Percentiles rank a stretch among this genome's conserved stretches.
Evolutionary conservation across 2,329 filamentous ascomycete genomes (phyloP).

Genomic region (Monilinia aucupariae): DNA sequence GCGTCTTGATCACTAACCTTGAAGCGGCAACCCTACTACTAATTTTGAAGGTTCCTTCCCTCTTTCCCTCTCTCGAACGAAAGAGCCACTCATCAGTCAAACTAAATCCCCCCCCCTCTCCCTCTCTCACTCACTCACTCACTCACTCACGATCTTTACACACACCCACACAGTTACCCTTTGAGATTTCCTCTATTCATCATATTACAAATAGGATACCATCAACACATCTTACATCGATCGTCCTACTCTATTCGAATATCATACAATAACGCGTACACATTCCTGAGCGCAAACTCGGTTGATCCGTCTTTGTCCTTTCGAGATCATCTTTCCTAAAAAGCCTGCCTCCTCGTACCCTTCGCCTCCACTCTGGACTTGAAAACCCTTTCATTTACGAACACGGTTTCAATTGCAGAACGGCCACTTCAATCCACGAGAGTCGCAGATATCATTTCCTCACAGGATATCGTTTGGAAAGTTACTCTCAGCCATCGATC

Average conservation of each 20-base stretch:
- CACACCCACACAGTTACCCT: background rate
- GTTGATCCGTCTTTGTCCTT: slow-evolving; percentile 17
- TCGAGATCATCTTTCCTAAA: slow-evolving; percentile 12
- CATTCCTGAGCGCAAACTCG: slow-evolving; percentile 19
- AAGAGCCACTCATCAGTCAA: slow-evolving; percentile 12
- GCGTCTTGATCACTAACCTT: slow-evolving; percentile 10
- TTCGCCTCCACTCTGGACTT: slow-evolving; percentile 16
- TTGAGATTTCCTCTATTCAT: background rate
- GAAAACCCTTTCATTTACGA: slow-evolving; percentile 16
- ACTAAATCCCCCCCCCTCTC: slow-evolving; percentile 3
- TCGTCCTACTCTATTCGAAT: background rate
- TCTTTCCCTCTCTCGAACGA: slow-evolving; percentile 12
- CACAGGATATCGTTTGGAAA: background rate
- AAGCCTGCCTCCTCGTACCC: slow-evolving; percentile 7
- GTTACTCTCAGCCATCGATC: slow-evolving; percentile 1
- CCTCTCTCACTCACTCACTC: slow-evolving; percentile 4
- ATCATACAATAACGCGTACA: slow-evolving; percentile 11
- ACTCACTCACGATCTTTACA: slow-evolving; percentile 3
- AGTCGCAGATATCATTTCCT: slow-evolving; percentile 5
- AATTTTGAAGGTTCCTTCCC: slow-evolving; percentile 13
- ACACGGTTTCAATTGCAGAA: slow-evolving; percentile 16
- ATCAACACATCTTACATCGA: background rate
- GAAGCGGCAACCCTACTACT: slow-evolving; percentile 15
- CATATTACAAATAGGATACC: slow-evolving; percentile 11
- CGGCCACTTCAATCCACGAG: slow-evolving; percentile 1